These are phyloP conservation scores for Ramalina peruviana DNA, from an alignment of 495 filamentous ascomycete species.

Conservation along the genomic window DNA sequence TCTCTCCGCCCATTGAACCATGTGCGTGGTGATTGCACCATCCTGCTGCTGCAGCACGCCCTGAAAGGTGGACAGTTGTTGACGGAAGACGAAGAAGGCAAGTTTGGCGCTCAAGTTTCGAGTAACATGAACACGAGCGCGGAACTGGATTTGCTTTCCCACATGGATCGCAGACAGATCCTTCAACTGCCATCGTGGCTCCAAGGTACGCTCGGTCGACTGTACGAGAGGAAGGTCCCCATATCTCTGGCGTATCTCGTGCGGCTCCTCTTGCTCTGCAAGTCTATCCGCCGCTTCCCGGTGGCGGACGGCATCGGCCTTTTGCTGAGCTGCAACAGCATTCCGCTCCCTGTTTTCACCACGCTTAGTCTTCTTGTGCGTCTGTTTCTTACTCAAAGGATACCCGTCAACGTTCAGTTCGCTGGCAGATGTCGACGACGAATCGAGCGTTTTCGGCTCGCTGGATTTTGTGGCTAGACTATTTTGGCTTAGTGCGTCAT, in stretches of 20 bases:
- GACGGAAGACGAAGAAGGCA: constrained; percentile 75
- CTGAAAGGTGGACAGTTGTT: constrained; percentile 66
- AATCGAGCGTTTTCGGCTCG: neutral
- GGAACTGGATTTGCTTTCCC: constrained; percentile 57
- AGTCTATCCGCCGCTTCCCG: constrained; percentile 31
- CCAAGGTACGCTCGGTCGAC: constrained; percentile 24
- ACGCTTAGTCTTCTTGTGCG: constrained; percentile 33
- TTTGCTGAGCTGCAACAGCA: constrained; percentile 37
- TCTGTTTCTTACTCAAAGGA: constrained; percentile 37
- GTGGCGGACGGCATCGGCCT: constrained; percentile 25
- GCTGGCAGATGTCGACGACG: constrained; percentile 22
- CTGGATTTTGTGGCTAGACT: neutral
- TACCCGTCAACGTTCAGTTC: constrained; percentile 29
- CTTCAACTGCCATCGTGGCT: constrained; percentile 34
- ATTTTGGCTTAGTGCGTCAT: neutral
- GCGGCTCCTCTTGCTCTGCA: constrained; percentile 29
- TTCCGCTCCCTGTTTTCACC: constrained; percentile 31
- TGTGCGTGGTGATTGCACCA: constrained; percentile 41
- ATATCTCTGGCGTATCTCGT: constrained; percentile 45
- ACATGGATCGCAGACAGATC: constrained; percentile 40
- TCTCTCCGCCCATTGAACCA: constrained; percentile 55
- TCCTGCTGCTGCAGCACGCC: constrained; percentile 47
- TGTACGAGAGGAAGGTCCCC: constrained; percentile 43
- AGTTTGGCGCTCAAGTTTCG: constrained; percentile 80
- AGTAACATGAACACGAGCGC: constrained; percentile 72